These are phyloP conservation scores for Diatrype stigma DNA, from an alignment of 2,329 filamentous ascomycete species.

Conservation along the genomic window DNA sequence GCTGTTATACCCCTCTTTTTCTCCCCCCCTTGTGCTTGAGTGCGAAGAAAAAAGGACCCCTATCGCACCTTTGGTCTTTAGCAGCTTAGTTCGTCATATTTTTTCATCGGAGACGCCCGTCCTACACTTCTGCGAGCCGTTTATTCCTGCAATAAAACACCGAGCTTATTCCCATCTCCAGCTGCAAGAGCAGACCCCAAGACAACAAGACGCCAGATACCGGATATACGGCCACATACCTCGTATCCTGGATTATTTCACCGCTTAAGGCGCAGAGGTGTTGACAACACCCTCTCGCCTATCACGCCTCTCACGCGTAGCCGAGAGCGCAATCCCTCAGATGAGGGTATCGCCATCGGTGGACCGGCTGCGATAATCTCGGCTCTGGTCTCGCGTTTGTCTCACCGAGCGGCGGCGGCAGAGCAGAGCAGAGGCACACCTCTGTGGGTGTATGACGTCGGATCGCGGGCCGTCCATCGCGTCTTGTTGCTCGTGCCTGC, in stretches of 20 bases:
- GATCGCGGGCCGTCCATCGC: neutral
- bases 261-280: neutral
- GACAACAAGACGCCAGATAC: no score
- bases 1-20: conserved; percentile 1
- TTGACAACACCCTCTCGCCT: neutral
- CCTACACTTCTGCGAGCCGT: neutral
- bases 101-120: neutral
- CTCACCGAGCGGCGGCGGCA: neutral
- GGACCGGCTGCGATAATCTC: neutral
- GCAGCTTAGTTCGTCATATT: neutral
- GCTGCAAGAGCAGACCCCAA: neutral
- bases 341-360: neutral
- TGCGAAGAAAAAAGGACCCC: neutral
- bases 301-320: neutral
- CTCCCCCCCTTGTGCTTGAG: neutral
- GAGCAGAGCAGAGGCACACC: neutral
- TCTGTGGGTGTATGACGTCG: neutral
- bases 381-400: neutral
- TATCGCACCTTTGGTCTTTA: neutral
- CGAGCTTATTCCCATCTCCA: neutral
- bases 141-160: neutral
- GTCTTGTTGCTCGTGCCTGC: neutral
- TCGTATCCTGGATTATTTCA: neutral
- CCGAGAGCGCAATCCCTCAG: neutral
- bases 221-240: neutral